Evolutionary conservation across 2,329 filamentous ascomycete species (phyloP).

Genomic region (Phoma sp.): DNA sequence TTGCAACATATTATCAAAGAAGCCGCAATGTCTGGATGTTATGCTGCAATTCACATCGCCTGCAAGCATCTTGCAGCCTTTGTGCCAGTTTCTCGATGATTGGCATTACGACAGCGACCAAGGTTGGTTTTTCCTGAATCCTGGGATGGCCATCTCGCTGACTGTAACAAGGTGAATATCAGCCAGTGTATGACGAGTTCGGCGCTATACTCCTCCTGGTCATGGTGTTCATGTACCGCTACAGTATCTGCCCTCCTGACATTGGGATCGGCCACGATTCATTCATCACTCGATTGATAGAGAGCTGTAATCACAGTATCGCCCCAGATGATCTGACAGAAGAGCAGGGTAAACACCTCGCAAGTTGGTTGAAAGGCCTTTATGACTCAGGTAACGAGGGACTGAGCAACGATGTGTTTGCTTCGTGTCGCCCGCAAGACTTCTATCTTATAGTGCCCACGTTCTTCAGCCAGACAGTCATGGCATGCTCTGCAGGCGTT

Average conservation of each 20-base stretch:
- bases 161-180: slow-evolving; percentile 67
- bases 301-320: slow-evolving; percentile 63
- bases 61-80: slow-evolving; percentile 70
- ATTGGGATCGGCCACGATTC: slow-evolving; percentile 69
- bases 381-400: slow-evolving; percentile 72
- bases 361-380: slow-evolving; percentile 77
- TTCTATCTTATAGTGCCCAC: slow-evolving; percentile 81
- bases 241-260: slow-evolving; percentile 68
- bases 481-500: slow-evolving; percentile 69
- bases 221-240: slow-evolving; percentile 76
- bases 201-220: slow-evolving; percentile 76
- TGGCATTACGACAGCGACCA: slow-evolving; percentile 86
- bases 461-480: slow-evolving; percentile 75
- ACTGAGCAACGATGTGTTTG: slow-evolving; percentile 80
- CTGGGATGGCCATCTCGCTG: slow-evolving; percentile 11
- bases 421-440: slow-evolving; percentile 79
- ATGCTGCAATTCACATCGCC: slow-evolving; percentile 77
- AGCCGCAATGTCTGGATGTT: slow-evolving; percentile 74
- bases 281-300: slow-evolving; percentile 71
- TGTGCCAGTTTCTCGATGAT: slow-evolving; percentile 76
- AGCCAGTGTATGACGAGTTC: slow-evolving; percentile 86
- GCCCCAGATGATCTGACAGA: slow-evolving; percentile 66
- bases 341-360: slow-evolving; percentile 69
- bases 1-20: slow-evolving; percentile 74
- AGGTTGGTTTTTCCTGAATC: slow-evolving; percentile 41